Base-by-base conservation (phyloP, 1,284 basidiomycete species). In the Sporisorium reilianum region DNA sequence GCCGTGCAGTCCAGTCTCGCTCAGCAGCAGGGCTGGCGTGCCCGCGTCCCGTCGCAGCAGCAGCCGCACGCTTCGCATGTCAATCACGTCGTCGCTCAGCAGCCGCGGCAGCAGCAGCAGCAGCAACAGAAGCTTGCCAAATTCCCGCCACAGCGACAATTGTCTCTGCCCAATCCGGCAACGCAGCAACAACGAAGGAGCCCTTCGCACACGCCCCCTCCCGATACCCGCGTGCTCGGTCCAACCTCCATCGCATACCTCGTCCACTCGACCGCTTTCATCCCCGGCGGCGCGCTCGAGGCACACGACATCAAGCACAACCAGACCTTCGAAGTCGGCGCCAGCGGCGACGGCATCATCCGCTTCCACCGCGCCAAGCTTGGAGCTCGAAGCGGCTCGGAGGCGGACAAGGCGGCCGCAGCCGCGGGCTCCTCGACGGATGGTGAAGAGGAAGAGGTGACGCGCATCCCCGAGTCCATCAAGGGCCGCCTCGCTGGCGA, bases 221-320 rank as follows among this genome's bases (percentile, higher is more conserved):
- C 68, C 4, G 85, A 86, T 62, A 73, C 84, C 11, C 73, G 85
- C 22, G 80, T 86, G 30, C 72, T 85, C 20, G 94, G 93, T 49
- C 92, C 93, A 25, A 95, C 94, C 9, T 92, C 92, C 36, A 88
- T 93, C 68, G 88, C 91, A 11, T 94, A 95, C 86, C 87, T 97
- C 22, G 87, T 97, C 59, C 94, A 97, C 85, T 95, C 94, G 53
- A 91, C 92, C 85, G 90, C 92, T 30, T 90, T 91, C 53, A 90
- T 97, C 74, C 91, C 93, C 7, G 73, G 81, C 89, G 91, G 48
- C 90, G 89, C 91, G 57, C 96, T 94, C 80, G 93, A 95, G 86
- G 90, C 88, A 34, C 95, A 94, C 85, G 94, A 97, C 85, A 88
- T 91, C 67, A 84, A 85, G 62, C 84, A 85, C 67, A 78, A 80